phyloP scores from a whole-genome alignment of 306 rosid genomes.

The Medicago lupulina region DNA sequence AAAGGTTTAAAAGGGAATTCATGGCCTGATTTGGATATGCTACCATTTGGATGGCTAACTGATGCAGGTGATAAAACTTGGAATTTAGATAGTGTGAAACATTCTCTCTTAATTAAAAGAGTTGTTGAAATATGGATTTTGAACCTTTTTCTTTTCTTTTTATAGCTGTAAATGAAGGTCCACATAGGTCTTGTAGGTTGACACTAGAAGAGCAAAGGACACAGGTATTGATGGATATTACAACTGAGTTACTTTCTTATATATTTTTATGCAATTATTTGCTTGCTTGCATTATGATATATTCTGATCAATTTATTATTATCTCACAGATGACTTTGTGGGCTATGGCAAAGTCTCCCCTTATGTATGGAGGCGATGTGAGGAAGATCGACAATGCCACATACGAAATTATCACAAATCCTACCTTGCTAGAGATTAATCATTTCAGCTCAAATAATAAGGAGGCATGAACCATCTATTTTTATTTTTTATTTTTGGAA shows the following conservation, averaged over 20 bases:
- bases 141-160: not conserved
- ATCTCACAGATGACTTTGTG: constrained; percentile 81
- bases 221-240: constrained; percentile 61
- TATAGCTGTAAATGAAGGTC: constrained; percentile 81
- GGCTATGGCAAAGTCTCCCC: constrained; percentile 94
- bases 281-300: not conserved
- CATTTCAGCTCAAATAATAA: constrained; percentile 71
- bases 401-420: constrained; percentile 64
- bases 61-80: constrained; percentile 62
- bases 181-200: constrained; percentile 67
- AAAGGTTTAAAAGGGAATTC: constrained; percentile 80
- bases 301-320: constrained; percentile 13
- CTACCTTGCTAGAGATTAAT: constrained; percentile 79
- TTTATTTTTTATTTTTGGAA: not conserved
- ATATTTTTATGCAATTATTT: not conserved
- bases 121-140: constrained; percentile 37
- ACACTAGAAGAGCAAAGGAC: constrained; percentile 73
- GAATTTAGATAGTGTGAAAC: not conserved
- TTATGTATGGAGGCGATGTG: constrained; percentile 96
- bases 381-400: constrained; percentile 65
- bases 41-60: constrained; percentile 95
- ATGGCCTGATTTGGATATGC: constrained; percentile 99
- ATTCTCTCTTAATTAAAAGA: constrained; percentile 12
- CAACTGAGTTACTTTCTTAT: constrained; percentile 27
- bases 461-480: constrained; percentile 63